Conservation (phyloP, 1,139 yeast species). For the Meyerozyma elateridarum region DNA sequence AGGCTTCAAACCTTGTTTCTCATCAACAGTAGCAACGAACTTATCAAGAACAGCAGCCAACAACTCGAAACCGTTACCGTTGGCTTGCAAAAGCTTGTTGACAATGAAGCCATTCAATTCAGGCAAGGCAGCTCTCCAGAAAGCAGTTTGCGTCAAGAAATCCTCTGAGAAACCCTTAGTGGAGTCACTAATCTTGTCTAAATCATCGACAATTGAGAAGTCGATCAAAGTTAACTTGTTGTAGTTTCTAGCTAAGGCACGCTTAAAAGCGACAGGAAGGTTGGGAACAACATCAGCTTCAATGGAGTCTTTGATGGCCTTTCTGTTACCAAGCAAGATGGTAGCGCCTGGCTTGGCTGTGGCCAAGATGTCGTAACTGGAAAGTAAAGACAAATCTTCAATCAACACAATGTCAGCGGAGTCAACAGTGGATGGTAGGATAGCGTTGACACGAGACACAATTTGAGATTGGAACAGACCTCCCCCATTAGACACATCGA, state of each 20-base stretch:
- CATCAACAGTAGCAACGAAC: constrained; percentile 51
- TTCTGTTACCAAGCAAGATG: constrained; percentile 45
- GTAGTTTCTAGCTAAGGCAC: constrained; percentile 49
- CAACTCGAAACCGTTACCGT: constrained; percentile 77
- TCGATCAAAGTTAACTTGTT: constrained; percentile 54
- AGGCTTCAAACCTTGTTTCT: constrained; percentile 42
- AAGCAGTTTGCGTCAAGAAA: constrained; percentile 72
- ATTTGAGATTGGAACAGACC: constrained; percentile 69
- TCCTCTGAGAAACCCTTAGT: constrained; percentile 65
- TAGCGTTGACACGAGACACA: constrained; percentile 29
- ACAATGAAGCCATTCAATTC: constrained; percentile 63
- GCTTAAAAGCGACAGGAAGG: constrained; percentile 52
- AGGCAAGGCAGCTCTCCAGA: constrained; percentile 72
- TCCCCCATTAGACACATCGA: constrained; percentile 66
- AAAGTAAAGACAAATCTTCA: constrained; percentile 52
- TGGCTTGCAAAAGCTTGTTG: constrained; percentile 74
- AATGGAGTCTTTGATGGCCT: constrained; percentile 34
- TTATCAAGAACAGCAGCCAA: constrained; percentile 78
- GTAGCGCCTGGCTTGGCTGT: constrained; percentile 56
- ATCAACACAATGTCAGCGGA: constrained; percentile 61
- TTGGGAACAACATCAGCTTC: constrained; percentile 44
- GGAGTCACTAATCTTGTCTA: constrained; percentile 44
- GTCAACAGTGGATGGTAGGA: constrained; percentile 39
- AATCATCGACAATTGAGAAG: constrained; percentile 53
- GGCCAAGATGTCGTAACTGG: constrained; percentile 56